These are phyloP conservation scores for Forsythia suspensa DNA, from an alignment of 257 asterid species.

Conservation along the genomic window DNA sequence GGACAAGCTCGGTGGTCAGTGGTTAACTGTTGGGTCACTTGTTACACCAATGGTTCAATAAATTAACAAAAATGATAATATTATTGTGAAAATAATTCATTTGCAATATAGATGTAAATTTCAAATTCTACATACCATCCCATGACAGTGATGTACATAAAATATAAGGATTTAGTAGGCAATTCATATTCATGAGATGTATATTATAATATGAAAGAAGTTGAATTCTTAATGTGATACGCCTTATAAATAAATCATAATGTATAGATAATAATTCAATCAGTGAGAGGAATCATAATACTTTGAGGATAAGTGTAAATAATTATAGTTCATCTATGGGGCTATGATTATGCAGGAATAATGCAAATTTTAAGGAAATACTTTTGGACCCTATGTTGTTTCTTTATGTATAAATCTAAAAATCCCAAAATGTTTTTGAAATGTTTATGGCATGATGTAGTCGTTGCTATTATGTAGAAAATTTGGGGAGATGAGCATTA, in stretches of 20 bases:
- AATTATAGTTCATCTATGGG: conserved; percentile 9
- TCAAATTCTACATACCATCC: neutral
- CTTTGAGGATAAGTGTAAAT: conserved; percentile 1
- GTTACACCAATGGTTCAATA: neutral
- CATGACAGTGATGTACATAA: neutral
- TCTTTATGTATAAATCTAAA: neutral
- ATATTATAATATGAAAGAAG: neutral
- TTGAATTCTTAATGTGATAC: neutral
- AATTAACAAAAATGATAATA: neutral
- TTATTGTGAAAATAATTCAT: neutral
- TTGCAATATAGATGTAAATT: neutral
- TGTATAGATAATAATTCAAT: neutral
- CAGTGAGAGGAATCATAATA: neutral
- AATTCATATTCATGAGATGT: neutral
- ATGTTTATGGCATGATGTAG: neutral
- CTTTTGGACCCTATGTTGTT: conserved; percentile 3
- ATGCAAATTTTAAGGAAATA: neutral
- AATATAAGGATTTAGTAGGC: neutral
- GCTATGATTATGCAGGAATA: neutral
- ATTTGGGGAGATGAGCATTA: neutral
- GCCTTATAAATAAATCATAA: neutral
- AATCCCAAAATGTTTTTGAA: neutral
- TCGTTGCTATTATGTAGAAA: conserved; percentile 2
- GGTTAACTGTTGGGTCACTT: conserved; percentile 15
- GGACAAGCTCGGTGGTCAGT: conserved; percentile 6